Evolutionary conservation across 1,284 basidiomycete genomes (phyloP).

Genomic region (Phaffia rhodozyma): DNA sequence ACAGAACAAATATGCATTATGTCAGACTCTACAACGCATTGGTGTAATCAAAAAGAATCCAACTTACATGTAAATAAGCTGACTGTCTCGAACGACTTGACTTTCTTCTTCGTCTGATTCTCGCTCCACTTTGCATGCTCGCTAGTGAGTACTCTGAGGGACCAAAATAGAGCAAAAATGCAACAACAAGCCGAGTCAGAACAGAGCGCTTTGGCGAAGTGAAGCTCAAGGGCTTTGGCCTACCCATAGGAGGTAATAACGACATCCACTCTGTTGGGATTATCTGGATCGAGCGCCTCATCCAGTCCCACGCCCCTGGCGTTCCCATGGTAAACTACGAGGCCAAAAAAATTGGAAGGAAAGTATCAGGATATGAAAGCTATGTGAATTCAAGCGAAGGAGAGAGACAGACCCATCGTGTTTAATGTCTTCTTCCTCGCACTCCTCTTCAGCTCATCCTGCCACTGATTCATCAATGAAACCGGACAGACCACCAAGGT

Average conservation of each 20-base stretch:
- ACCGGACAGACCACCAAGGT: constrained; percentile 91
- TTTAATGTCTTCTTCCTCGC: constrained; percentile 55
- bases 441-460: constrained; percentile 60
- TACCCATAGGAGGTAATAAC: constrained; percentile 42
- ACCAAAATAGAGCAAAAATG: not conserved
- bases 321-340: constrained; percentile 62
- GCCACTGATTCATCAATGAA: constrained; percentile 81
- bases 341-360: not conserved
- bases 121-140: constrained; percentile 57
- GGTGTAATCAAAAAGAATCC: not conserved
- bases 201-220: not conserved
- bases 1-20: not conserved
- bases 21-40: not conserved
- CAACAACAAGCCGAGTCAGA: not conserved
- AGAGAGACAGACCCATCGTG: not conserved
- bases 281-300: constrained; percentile 45
- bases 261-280: constrained; percentile 48
- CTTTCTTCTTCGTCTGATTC: constrained; percentile 37
- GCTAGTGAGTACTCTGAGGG: constrained; percentile 45
- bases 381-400: not conserved
- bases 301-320: constrained; percentile 65
- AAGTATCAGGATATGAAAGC: too few relatives aligned
- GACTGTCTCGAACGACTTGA: constrained; percentile 37
- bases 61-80: constrained; percentile 13
- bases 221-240: not conserved